A percentile compares a stretch with the other conserved stretches of the same genome.
Evolutionary conservation across 371 early-diverging fungal genomes (phyloP).

Genomic region (Syncephalastrum sp.): DNA sequence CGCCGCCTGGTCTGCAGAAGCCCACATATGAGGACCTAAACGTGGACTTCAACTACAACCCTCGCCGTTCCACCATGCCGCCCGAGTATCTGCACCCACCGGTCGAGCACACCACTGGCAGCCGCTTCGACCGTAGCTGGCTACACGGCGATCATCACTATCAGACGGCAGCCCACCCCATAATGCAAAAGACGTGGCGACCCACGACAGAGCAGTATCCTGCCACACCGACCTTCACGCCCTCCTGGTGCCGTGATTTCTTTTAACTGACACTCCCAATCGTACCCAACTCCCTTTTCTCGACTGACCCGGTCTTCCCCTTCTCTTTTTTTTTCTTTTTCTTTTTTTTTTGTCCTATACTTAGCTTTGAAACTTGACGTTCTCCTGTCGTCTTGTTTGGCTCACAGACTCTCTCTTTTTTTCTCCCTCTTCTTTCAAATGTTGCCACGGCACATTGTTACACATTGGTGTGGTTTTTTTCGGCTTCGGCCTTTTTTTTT

Average conservation of each 20-base stretch:
- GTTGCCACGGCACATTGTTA: too few species aligned
- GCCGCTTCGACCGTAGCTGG: too few species aligned
- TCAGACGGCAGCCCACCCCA: slow-evolving; percentile 1
- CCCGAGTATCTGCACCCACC: slow-evolving; percentile 5
- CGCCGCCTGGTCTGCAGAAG: slow-evolving; percentile 4
- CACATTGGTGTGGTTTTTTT: background rate
- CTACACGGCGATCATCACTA: background rate
- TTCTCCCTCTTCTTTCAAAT: too few species aligned
- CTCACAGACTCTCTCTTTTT: too few species aligned
- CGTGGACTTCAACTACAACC: background rate
- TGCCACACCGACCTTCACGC: slow-evolving; percentile 1
- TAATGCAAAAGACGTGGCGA: background rate
- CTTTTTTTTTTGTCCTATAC: background rate
- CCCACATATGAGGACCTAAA: background rate
- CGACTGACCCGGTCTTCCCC: background rate
- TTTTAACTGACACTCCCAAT: background rate
- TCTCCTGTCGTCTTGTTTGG: too few species aligned
- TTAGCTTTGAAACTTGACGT: background rate
- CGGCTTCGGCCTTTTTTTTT: too few species aligned
- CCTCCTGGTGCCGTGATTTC: slow-evolving; percentile 4
- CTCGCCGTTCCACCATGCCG: slow-evolving; percentile 1
- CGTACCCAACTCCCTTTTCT: background rate
- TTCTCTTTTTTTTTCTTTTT: background rate
- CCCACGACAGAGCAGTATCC: slow-evolving; percentile 6
- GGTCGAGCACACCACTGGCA: background rate